Evolutionary conservation across 2,329 filamentous ascomycete genomes (phyloP).

Genomic region (Coniochaeta ligniaria): DNA sequence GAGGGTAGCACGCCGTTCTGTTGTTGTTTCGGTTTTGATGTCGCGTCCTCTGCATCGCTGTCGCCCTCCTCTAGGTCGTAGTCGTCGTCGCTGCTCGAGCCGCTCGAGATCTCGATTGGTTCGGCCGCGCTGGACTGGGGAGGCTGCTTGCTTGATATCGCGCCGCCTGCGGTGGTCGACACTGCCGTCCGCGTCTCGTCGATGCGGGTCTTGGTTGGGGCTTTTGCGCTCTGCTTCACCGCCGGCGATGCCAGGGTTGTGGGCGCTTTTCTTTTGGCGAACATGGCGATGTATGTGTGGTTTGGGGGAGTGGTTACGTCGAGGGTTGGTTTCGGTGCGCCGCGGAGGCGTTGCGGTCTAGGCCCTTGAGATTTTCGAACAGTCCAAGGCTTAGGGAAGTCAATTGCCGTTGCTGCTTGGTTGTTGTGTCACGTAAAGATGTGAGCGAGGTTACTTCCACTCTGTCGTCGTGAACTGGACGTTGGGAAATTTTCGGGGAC

Average conservation of each 20-base stretch:
- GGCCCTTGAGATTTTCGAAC: not conserved
- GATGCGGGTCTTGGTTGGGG: slow-evolving; percentile 40
- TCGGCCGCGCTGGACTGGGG: slow-evolving; percentile 20
- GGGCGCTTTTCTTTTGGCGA: slow-evolving; percentile 54
- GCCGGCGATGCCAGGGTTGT: slow-evolving; percentile 49
- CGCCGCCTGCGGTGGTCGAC: slow-evolving; percentile 31
- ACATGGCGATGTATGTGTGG: slow-evolving; percentile 29
- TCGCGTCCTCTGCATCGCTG: slow-evolving; percentile 9
- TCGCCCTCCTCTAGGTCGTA: slow-evolving; percentile 35
- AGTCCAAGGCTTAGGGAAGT: not conserved
- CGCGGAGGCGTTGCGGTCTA: not conserved
- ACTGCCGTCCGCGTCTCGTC: slow-evolving; percentile 54
- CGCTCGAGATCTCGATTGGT: slow-evolving; percentile 52
- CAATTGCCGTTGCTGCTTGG: not conserved
- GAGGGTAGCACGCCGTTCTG: slow-evolving; percentile 15
- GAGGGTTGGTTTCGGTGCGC: not conserved
- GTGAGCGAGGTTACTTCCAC: not conserved
- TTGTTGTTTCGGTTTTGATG: slow-evolving; percentile 1
- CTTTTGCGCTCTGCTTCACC: slow-evolving; percentile 45
- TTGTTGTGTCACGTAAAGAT: not conserved
- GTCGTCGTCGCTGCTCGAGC: slow-evolving; percentile 39
- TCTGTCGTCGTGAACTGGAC: not conserved
- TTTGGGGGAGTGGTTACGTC: not conserved
- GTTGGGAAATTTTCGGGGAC: slow-evolving; percentile 1
- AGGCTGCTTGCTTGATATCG: slow-evolving; percentile 16